Conservation (phyloP, 257 asterid species). For the Nicotiana tomentosiformis region DNA sequence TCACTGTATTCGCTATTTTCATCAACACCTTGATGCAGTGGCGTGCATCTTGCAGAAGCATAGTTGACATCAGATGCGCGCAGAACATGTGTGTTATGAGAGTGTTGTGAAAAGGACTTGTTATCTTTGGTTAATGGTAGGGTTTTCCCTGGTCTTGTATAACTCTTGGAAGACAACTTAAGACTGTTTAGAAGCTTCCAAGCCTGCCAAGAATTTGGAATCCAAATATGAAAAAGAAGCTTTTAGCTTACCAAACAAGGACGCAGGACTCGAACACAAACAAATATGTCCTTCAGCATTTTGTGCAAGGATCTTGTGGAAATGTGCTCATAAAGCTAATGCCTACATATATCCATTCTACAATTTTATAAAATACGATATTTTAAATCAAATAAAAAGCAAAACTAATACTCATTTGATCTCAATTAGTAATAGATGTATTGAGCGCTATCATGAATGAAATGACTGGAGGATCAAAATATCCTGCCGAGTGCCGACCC, state of each 20-base stretch:
- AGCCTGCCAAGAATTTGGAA: constrained; percentile 46
- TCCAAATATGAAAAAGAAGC: background rate
- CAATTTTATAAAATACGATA: background rate
- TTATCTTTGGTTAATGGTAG: constrained; percentile 32
- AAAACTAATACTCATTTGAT: background rate
- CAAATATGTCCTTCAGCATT: background rate
- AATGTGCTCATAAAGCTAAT: background rate
- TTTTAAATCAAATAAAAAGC: background rate
- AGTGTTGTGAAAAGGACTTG: constrained; percentile 32
- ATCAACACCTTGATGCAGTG: constrained; percentile 25
- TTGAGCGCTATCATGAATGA: background rate
- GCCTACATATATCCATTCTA: background rate
- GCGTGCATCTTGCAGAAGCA: constrained; percentile 25
- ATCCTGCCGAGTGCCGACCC: background rate
- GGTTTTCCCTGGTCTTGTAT: constrained; percentile 72
- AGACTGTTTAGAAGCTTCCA: constrained; percentile 72
- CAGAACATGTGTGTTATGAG: constrained; percentile 34
- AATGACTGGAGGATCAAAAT: background rate
- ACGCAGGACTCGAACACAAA: background rate
- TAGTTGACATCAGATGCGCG: constrained; percentile 30
- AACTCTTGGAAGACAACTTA: constrained; percentile 63
- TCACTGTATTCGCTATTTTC: constrained; percentile 26
- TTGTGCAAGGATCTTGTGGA: background rate
- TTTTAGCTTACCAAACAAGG: background rate
- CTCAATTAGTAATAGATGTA: background rate